Evolutionary conservation across 2,329 filamentous ascomycete genomes (phyloP), one percentile per base, ranked within the genome.

Genomic region (Neofusicoccum sp.): DNA sequence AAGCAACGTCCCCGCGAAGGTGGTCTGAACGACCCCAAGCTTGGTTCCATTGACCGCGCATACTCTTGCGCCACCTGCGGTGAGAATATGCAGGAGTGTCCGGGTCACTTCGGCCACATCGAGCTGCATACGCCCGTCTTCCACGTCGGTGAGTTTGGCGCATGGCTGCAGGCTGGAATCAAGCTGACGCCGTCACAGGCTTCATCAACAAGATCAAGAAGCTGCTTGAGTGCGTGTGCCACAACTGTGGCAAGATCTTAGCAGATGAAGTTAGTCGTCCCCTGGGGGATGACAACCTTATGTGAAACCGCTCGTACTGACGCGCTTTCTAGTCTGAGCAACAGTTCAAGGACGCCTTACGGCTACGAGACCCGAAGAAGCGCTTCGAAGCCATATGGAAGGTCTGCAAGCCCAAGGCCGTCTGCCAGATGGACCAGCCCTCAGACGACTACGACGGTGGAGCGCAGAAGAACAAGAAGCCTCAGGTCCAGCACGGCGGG

Each of bases 191-290:
- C 12, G 3, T 33, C 11, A 11, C 83, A 81, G 95, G 95, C 71
- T 99, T 97, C 79, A 89, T 99, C 80, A 96, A 91, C 77, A 98
- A 98, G 82, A 93, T 96, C 79, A 99, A 99, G 84, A 99, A 98
- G 83, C 86, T 99, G 70, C 83, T 99, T 76, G 96, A 99, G 84
- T 95, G 93, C 69, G 93, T 99, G 77, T 99, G 96, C 84, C 93
- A 96, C 81, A 97, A 96, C 78, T 99, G 96, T 84, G 93, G 93
- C 80, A 96, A 95, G 83, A 91, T 98, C 74, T 86, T 96, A 83
- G 89, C 92, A 79, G 93, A 98, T 85, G 90, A 91, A 88, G 93
- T 98, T 88, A 91, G 93, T 96, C 82, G 81, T 49, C 45, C 34
- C 34, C 45, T n/a, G 38, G 36, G 30, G 57, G 79, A 78, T 83